Base-by-base conservation (phyloP, 1,284 basidiomycete genomes). In the Cryptococcus deneoformans region DNA sequence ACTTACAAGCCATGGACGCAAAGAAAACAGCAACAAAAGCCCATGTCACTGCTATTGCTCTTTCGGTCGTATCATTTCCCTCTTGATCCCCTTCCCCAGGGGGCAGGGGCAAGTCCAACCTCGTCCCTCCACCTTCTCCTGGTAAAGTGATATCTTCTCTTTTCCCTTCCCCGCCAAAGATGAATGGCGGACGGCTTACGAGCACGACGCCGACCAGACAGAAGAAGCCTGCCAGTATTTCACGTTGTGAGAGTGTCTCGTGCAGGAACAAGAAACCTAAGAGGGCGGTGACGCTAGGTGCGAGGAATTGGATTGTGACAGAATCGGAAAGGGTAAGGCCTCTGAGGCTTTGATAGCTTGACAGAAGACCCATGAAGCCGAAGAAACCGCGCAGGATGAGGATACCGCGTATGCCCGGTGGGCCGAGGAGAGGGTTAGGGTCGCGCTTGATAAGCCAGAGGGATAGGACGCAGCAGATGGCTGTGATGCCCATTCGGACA, bases 221-320 rank as follows among this genome's bases (percentile, higher is more conserved):
- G 47, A 80, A 75, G 14, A 84, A 80, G 80, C 86, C 87, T 2
- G 88, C 87, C 6, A 85, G 39, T 2, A 82, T 80, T 71, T 92
- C 85, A 58, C 78, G 80, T 50, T 77, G 72, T 0, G 82, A 81
- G 62, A 89, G 85, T 0, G 72, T 77, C 69, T 92, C 90, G 14
- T 82, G 81, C 7, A 93, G 78, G 29, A 91, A 79, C 2, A 90
- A 57, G 6, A 83, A 84, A 0, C 86, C 89, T 2, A 86, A 77
- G n/a, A 90, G 70, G 0, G 84, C 85, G 0, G 87, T 89, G 9
- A 82, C 80, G 55, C 86, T 81, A 0, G 90, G 90, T 42, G 40
- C 10, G 8, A 93, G 80, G 77, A 91, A 92, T 0, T 85, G 86
- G 86, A 93, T 79, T 12, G 89, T 87, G 0, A 86, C 87, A 0